Percentiles rank a stretch among this genome's conserved stretches.
Conservation (phyloP, 306 rosid genomes). For the Phaseolus lunatus region DNA sequence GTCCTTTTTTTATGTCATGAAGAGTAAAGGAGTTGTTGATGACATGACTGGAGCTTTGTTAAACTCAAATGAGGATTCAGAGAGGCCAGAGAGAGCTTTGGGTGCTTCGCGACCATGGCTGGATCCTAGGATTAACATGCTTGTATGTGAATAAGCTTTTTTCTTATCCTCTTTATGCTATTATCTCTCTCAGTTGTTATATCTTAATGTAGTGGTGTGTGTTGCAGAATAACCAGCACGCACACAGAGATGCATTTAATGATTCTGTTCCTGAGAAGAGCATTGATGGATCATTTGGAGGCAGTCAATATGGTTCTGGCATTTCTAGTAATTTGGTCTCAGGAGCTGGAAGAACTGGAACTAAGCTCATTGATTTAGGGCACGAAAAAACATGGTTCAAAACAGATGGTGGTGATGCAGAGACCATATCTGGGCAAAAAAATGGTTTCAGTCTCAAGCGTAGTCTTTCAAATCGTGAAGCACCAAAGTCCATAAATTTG, state of each 20-base stretch:
- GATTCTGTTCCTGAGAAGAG: constrained; percentile 75
- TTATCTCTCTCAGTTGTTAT: constrained; percentile 9
- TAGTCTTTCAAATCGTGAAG: constrained; percentile 61
- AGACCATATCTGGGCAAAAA: constrained; percentile 66
- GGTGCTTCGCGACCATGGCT: constrained; percentile 69
- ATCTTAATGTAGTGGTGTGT: constrained; percentile 42
- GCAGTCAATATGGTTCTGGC: constrained; percentile 66
- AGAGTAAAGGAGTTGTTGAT: constrained; percentile 73
- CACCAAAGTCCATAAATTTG: constrained; percentile 61
- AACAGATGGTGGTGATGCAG: constrained; percentile 60
- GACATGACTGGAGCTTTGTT: constrained; percentile 58
- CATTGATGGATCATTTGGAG: constrained; percentile 59
- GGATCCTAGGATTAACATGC: constrained; percentile 66
- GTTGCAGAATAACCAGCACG: constrained; percentile 73
- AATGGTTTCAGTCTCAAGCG: constrained; percentile 72
- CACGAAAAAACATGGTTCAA: constrained; percentile 67
- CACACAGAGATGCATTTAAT: constrained; percentile 59
- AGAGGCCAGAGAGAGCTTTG: constrained; percentile 60
- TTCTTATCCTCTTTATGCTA: background rate
- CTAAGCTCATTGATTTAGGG: constrained; percentile 62
- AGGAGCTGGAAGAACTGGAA: constrained; percentile 61
- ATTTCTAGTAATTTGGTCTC: constrained; percentile 63
- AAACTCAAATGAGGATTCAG: constrained; percentile 62
- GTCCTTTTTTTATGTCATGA: constrained; percentile 43
- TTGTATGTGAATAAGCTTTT: constrained; percentile 55